A percentile compares a stretch with the other conserved stretches of the same genome.
phyloP scores from a whole-genome alignment of 2,329 filamentous ascomycete species.

The Raffaelea ambrosiae region DNA sequence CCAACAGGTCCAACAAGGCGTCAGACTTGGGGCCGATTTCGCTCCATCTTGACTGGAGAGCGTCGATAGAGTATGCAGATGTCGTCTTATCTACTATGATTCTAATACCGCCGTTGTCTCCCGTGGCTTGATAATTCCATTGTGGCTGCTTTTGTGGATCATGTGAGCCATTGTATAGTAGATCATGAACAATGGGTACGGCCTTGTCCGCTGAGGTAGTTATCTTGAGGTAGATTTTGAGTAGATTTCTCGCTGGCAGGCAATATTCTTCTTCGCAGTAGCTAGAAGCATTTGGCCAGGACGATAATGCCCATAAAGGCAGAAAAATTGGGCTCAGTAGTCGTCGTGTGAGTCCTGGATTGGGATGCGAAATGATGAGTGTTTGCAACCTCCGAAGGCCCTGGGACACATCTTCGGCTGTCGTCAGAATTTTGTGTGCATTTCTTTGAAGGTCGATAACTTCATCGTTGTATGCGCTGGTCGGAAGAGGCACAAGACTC shows the following conservation, averaged over 20 bases:
- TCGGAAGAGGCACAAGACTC: too few species aligned
- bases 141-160: slow-evolving; percentile 16
- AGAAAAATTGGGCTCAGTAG: slow-evolving; percentile 50
- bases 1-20: slow-evolving; percentile 40
- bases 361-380: slow-evolving; percentile 55
- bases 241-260: slow-evolving; percentile 37
- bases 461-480: too few species aligned
- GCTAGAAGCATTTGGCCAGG: slow-evolving; percentile 30
- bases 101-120: too few species aligned
- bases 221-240: slow-evolving; percentile 50
- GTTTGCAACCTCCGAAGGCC: slow-evolving; percentile 47
- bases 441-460: slow-evolving; percentile 37
- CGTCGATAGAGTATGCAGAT: slow-evolving; percentile 38
- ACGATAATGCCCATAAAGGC: slow-evolving; percentile 55
- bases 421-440: slow-evolving; percentile 30
- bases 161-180: slow-evolving; percentile 45
- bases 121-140: slow-evolving; percentile 45
- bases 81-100: too few species aligned
- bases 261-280: slow-evolving; percentile 29
- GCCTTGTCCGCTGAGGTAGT: slow-evolving; percentile 43
- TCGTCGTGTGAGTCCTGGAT: slow-evolving; percentile 55
- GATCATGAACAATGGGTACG: slow-evolving; percentile 38
- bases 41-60: slow-evolving; percentile 14
- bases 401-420: slow-evolving; percentile 34
- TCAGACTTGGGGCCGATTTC: slow-evolving; percentile 39